Percentiles rank a stretch among this genome's conserved stretches.
phyloP scores from a whole-genome alignment of 352 stramenopile genomes.

The Pythium phragmiticola region DNA sequence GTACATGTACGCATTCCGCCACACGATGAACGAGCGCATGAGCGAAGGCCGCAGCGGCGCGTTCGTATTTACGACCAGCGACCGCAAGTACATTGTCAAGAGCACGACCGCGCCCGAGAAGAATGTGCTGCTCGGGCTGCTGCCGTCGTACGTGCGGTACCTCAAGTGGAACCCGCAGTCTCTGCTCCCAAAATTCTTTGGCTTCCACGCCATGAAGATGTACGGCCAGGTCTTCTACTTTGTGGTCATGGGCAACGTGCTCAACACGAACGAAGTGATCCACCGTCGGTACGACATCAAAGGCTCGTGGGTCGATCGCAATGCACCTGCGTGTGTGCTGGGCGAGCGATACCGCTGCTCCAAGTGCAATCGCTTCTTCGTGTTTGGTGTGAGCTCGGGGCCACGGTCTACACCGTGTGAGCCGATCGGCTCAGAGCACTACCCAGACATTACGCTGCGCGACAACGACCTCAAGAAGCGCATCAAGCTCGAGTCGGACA shows the following conservation, averaged over 20 bases:
- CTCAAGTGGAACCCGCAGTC: conserved; percentile 87
- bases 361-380: conserved; percentile 86
- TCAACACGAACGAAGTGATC: conserved; percentile 82
- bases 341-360: conserved; percentile 80
- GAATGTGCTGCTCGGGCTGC: conserved; percentile 69
- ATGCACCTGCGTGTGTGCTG: conserved; percentile 69
- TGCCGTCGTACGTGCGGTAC: conserved; percentile 85
- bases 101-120: conserved; percentile 82
- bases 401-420: conserved; percentile 42
- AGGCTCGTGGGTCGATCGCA: conserved; percentile 87
- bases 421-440: conserved; percentile 66
- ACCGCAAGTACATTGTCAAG: conserved; percentile 91
- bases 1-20: conserved; percentile 77
- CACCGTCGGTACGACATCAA: conserved; percentile 92
- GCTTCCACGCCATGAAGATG: conserved; percentile 90
- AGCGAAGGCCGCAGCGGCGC: conserved; percentile 85
- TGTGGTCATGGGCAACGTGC: conserved; percentile 91
- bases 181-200: conserved; percentile 88
- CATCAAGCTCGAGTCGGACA: conserved; percentile 60
- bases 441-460: conserved; percentile 75
- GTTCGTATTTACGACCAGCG: conserved; percentile 90
- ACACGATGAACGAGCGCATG: conserved; percentile 88
- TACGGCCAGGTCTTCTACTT: conserved; percentile 92
- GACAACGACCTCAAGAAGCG: conserved; percentile 89
- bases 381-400: conserved; percentile 48